Evolutionary conservation across 441 rosid genomes (phyloP), one percentile per base, ranked within the genome.

Genomic region (Pelargonium fulgidum): DNA sequence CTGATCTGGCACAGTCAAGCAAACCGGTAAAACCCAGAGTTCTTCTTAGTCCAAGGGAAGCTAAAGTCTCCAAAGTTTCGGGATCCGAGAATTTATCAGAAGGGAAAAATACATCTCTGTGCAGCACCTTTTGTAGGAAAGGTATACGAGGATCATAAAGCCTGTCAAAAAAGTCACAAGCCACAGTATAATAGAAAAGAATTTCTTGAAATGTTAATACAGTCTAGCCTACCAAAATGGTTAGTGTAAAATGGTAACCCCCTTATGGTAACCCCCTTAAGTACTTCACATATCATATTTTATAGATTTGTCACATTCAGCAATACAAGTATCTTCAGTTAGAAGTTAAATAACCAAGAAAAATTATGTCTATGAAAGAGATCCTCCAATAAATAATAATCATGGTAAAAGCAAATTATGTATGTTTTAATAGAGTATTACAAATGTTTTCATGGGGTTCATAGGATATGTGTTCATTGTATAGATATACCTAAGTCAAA

Each of bases 71-170:
- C 82, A 94, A 79, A 73, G 77, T 81, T 78, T 86, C 88, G 75
- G 92, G 86, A 78, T 91, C 87, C 47, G 83, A 85, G 80, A 94
- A 94, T 71, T 83, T 79, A 67, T 83, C 83, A 64, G 94, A 85
- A 76, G 99, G 99, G 77, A 94, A 94, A 81, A 86, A 94, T 20
- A 78, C 86, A 77, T 87, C 90, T 79, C 74, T 77, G 69, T 89
- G 90, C 63, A 94, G 94, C 81, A 92, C 62, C 75, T 83, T 84
- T 29, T 71, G 81, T 67, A 89, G 85, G 79, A 80, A 91, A 81
- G 88, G 87, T 72, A 89, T 79, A 36, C 94, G 94, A 77, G 99
- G 99, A 85, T 94, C 99, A 68, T 94, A 94, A 65, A 94, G 92
- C 88, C 99, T 94, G 94, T 61, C 77, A 83, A 81, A 76, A 36